Conservation (phyloP, 176 grass and related monocot species). For the Neostapfia colusana region DNA sequence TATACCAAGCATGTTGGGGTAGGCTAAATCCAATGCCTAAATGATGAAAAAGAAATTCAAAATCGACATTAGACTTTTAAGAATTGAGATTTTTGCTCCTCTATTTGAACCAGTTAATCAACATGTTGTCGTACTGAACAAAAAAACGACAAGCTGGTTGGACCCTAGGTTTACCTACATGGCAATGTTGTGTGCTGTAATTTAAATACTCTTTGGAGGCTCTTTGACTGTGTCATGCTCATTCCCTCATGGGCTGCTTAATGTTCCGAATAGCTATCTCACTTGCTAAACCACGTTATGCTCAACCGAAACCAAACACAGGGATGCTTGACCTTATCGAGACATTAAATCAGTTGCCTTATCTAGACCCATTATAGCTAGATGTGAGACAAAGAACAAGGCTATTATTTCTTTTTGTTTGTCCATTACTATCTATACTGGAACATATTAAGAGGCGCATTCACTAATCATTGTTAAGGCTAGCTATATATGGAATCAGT, state of each 20-base stretch:
- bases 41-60: not conserved
- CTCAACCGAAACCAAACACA: not conserved
- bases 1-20: too few species aligned
- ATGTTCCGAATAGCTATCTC: not conserved
- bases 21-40: conserved; percentile 11
- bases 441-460: conserved; percentile 17
- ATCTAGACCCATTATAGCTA: not conserved
- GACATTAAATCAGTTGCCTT: not conserved
- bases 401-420: not conserved
- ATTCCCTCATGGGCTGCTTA: not conserved
- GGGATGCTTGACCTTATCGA: not conserved
- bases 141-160: not conserved
- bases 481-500: not conserved
- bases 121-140: not conserved
- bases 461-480: not conserved
- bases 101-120: not conserved
- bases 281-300: not conserved
- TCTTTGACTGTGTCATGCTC: not conserved
- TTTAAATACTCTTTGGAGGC: not conserved
- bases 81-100: not conserved
- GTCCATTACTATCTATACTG: not conserved
- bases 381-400: not conserved
- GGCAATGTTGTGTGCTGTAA: not conserved
- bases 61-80: not conserved
- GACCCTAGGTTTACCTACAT: not conserved